Evolutionary conservation across 345 rosid genomes (phyloP), one percentile per base, ranked within the genome.

Genomic region (Dipteronia sinensis): DNA sequence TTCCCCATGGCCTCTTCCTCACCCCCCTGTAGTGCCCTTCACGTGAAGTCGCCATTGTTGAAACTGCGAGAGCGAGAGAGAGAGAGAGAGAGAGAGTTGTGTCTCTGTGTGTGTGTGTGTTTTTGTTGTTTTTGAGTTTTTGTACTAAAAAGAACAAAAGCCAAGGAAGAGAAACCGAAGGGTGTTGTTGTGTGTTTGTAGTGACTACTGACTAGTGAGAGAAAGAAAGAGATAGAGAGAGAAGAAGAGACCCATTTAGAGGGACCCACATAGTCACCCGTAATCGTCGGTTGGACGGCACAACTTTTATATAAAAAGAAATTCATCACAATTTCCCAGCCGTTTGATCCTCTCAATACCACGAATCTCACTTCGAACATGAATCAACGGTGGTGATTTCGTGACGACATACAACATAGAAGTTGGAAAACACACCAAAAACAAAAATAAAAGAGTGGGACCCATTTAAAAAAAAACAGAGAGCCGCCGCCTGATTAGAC

Each of bases 1-100:
- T 90, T 4, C 98, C 98, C 98, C 98, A 95, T 11, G 98, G 98
- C 81, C 98, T 83, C 94, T 95, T 95, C 49, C 98, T 70, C 17
- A 95, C 98, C 12, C 98, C 98, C 59, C 97, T 82, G 89, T 89
- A 93, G 85, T 92, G 98, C 42, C 90, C 97, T 71, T 92, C 97
- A 17, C 89, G 84, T 23, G 95, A 76, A 17, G 97, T 84, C 73
- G 96, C 87, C 96, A 88, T 87, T 69, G 58, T 76, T 58, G 27
- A 23, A 47, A 47, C 13, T 27, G 16, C 4, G 23, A 61, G 66
- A 23, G 56, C 56, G 4, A 13, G 46, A 20, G 53, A n/a, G 47
- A 63, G 63, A 29, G 47, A 58, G 12, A 81, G 64, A n/a, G n/a
- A n/a, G n/a, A 65, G 34, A 56, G 71, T 1, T 1, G 13, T 44